phyloP scores from a whole-genome alignment of 495 filamentous ascomycete genomes.

The Paragyromitra xinjiangensis region DNA sequence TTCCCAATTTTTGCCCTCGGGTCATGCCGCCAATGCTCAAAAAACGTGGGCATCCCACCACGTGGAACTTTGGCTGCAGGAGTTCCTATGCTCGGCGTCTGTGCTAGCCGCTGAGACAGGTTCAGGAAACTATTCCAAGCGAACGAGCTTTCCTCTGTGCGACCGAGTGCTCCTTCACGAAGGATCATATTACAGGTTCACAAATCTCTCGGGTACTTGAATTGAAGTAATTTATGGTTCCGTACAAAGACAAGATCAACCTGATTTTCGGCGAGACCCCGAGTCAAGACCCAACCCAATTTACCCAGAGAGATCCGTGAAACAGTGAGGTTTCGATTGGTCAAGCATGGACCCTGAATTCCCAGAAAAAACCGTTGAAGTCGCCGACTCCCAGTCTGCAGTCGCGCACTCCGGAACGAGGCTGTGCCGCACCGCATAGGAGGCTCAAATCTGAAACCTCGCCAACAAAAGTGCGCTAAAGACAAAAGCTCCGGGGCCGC shows the following conservation, averaged over 20 bases:
- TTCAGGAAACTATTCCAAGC: conserved; percentile 36
- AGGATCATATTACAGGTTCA: conserved; percentile 3
- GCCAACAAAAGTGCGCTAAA: conserved; percentile 19
- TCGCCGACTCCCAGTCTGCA: conserved; percentile 42
- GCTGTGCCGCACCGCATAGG: conserved; percentile 46
- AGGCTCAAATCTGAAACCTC: conserved; percentile 44
- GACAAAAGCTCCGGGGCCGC: conserved; percentile 20
- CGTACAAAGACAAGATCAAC: conserved; percentile 29
- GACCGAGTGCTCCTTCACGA: conserved; percentile 1
- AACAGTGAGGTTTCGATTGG: conserved; percentile 36
- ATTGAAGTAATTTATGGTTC: neutral
- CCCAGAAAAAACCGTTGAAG: conserved; percentile 42
- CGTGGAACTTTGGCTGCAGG: conserved; percentile 40
- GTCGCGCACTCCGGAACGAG: conserved; percentile 50
- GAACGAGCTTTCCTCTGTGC: conserved; percentile 29
- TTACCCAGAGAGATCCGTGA: conserved; percentile 48
- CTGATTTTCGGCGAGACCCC: conserved; percentile 18
- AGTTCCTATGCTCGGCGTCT: conserved; percentile 11
- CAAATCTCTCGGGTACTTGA: conserved; percentile 2
- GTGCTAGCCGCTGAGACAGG: conserved; percentile 29
- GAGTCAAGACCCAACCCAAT: conserved; percentile 37
- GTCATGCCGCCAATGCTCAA: conserved; percentile 43
- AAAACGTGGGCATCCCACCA: conserved; percentile 50
- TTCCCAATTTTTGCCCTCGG: conserved; percentile 42
- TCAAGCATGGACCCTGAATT: conserved; percentile 35